Conservation (phyloP, 1,284 basidiomycete genomes). For the Malassezia japonica region DNA sequence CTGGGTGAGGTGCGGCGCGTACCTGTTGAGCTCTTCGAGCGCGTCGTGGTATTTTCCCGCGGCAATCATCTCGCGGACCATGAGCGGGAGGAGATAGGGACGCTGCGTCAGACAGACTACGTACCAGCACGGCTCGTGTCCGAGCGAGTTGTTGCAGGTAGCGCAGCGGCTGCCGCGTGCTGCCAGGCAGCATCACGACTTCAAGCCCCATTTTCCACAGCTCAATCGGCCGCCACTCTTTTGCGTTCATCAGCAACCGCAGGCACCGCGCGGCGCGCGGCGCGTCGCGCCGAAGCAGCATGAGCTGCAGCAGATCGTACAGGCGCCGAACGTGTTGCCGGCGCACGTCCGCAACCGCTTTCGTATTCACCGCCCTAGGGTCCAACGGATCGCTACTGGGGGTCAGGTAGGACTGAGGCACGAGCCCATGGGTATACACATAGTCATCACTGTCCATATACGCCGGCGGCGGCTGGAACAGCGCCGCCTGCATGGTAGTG, state of each 20-base stretch:
- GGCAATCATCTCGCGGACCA: constrained; percentile 4
- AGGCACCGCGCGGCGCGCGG: constrained; percentile 7
- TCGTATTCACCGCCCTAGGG: background rate
- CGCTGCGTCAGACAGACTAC: background rate
- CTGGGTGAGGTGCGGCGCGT: background rate
- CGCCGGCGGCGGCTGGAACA: constrained; percentile 12
- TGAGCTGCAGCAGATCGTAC: constrained; percentile 13
- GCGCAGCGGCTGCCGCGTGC: background rate
- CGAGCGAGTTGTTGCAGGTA: constrained; percentile 8
- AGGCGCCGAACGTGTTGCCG: constrained; percentile 9
- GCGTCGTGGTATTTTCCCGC: constrained; percentile 1
- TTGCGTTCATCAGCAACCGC: background rate
- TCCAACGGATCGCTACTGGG: constrained; percentile 3
- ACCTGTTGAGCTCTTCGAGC: constrained; percentile 7
- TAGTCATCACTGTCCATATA: constrained; percentile 8
- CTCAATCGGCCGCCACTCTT: constrained; percentile 16
- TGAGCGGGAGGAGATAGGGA: constrained; percentile 5
- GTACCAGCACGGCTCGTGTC: constrained; percentile 1
- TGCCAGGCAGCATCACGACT: background rate
- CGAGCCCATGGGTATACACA: constrained; percentile 4
- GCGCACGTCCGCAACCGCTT: constrained; percentile 1
- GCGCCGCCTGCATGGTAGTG: background rate
- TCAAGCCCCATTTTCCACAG: constrained; percentile 11
- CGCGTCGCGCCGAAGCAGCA: constrained; percentile 5
- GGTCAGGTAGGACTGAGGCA: background rate